Percentiles rank a stretch among this genome's conserved stretches.
Evolutionary conservation across 768 basidiomycete species (phyloP).

Genomic region (Phanerochaete sordida): DNA sequence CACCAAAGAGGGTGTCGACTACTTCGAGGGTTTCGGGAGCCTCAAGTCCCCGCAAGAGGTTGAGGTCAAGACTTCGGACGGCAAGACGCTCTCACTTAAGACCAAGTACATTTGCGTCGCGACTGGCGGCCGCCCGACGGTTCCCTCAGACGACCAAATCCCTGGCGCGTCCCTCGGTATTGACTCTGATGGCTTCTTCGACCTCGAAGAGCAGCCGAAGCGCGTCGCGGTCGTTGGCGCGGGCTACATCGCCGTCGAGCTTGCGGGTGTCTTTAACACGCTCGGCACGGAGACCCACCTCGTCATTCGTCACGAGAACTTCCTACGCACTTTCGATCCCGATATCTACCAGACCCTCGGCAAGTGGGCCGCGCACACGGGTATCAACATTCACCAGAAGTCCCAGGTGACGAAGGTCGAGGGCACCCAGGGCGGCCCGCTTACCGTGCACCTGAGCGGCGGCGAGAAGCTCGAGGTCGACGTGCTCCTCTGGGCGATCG

Average conservation of each 20-base stretch:
- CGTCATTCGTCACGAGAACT: conserved; percentile 84
- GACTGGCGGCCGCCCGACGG: conserved; percentile 80
- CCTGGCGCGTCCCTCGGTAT: conserved; percentile 92
- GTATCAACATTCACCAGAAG: conserved; percentile 82
- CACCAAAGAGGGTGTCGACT: conserved; percentile 82
- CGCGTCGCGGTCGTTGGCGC: conserved; percentile 94
- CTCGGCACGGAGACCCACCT: conserved; percentile 91
- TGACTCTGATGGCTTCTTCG: conserved; percentile 95
- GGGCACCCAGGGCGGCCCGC: conserved; percentile 63
- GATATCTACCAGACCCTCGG: conserved; percentile 79
- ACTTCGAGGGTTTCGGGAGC: conserved; percentile 74
- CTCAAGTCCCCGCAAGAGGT: conserved; percentile 69
- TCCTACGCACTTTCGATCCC: conserved; percentile 92
- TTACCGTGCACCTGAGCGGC: conserved; percentile 73
- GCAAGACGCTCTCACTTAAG: conserved; percentile 64
- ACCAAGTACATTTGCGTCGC: conserved; percentile 81
- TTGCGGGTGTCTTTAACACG: conserved; percentile 90
- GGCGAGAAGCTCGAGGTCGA: conserved; percentile 85
- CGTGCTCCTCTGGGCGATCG: conserved; percentile 90
- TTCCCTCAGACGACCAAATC: conserved; percentile 74
- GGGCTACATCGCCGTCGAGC: conserved; percentile 97
- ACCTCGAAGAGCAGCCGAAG: conserved; percentile 84
- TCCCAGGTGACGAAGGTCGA: conserved; percentile 75
- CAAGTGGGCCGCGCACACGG: conserved; percentile 92
- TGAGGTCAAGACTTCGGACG: conserved; percentile 68